Evolutionary conservation across 1,284 basidiomycete genomes (phyloP), one percentile per base, ranked within the genome.

Genomic region (Sanguinoderma infundibulare): DNA sequence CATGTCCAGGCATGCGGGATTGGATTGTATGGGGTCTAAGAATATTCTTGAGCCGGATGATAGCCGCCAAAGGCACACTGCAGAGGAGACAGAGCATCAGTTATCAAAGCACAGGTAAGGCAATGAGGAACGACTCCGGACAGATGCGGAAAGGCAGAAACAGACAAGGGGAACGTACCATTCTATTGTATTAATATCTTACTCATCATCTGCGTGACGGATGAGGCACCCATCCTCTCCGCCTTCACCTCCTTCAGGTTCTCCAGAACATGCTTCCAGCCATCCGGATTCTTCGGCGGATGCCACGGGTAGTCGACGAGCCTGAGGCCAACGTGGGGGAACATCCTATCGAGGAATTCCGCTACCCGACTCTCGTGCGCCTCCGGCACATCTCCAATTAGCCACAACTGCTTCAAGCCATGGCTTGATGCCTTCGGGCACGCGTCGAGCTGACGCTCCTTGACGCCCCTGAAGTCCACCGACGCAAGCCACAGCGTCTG

Each of bases 401-500:
- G 57, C 61, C 61, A 63, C 30, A 59, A 34, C 15, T 53, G 39
- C 50, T 10, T 36, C 32, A 63, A 44, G 17, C 34, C 57, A 22
- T 59, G 61, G 38, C 20, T 32, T 20, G 53, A 40, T 28, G 20
- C 32, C 39, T 28, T 42, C 12, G 50, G 52, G 24, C 42, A 59
- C 20, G 50, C 54, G 5, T 51, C 50, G 28, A 60, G 42, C 15
- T 55, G 26, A 22, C 53, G 47, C 47, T 14, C 8, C 15, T 6
- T 36, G 5, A 40, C 39, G n/a, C 55, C 57, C 15, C 44, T 39
- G 40, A 63, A 34, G 51, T 63, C 61, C 28, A 63, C 55, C 35
- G 61, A 63, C 15, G 61, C 53, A 36, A 63, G 57, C 57, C 53
- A 56, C 28, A 63, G 54, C 49, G 61, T 59, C 35, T 39, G 57